Base-by-base conservation (phyloP, 371 early-diverging fungal genomes). In the Zychaea mexicana region DNA sequence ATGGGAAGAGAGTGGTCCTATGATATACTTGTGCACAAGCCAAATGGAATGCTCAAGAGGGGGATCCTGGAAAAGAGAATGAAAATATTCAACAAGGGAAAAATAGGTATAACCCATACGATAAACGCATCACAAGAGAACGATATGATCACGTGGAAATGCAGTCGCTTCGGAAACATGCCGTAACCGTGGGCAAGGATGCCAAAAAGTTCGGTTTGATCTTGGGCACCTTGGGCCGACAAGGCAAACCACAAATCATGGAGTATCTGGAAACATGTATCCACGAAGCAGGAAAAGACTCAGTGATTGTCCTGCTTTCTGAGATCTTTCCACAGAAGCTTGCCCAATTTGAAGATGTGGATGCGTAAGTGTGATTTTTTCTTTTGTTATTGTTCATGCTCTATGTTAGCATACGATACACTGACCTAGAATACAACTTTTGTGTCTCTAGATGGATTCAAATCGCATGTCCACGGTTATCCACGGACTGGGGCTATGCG, bases 401-500 rank as follows among this genome's bases (percentile, higher is more conserved):
- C 54, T 21, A 52, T 9, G 39, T 4, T 2, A n/a, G 38, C 8
- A 53, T 33, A 22, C 6, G 31, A 15, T 33, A 21, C 30, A 17
- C 12, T 57, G 39, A 28, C 26, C 30, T 32, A 21, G 15, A 47
- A 13, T 42, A 19, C 17, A 46, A 6, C 17, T 47, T 42, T 1
- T 42, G 6, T 52, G 8, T 57, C 38, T 31, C 15, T 71, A 86
- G 88, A 32, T 99, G 96, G 92, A 92, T 99, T 56, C 99, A 99
- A 75, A 90, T 98, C 49, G 94, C 97, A 0, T 99, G 99, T 75
- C 99, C 99, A 33, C 78, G 99, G 22, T 81, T 99, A 45, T 96
- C 97, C 3, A 99, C 99, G 39, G 99, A 99, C 79, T 99, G 99
- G 99, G 99, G 99, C 1, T 94, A 94, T 72, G 92, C 96, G 1